Evolutionary conservation across 2,329 filamentous ascomycete species (phyloP).

Genomic region (Xylariaceae sp.): DNA sequence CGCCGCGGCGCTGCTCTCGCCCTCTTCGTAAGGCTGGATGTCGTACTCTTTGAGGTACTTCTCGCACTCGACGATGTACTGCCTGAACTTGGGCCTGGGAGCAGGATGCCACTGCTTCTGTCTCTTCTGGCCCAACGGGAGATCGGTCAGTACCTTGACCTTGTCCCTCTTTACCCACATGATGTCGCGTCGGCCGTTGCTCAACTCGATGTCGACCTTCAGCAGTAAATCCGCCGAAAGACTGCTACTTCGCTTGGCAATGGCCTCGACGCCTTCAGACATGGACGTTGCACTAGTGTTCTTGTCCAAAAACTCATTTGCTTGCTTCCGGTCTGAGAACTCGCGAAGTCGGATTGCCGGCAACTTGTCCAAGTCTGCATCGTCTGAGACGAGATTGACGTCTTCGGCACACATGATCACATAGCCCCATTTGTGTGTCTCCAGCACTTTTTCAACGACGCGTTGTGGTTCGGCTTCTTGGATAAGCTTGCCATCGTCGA

Average conservation of each 20-base stretch:
- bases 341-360: neutral
- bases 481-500: neutral
- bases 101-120: slow-evolving; percentile 15
- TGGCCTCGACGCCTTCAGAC: slow-evolving; percentile 9
- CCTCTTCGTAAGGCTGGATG: neutral
- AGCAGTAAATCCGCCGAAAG: slow-evolving; percentile 14
- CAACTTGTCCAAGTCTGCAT: neutral
- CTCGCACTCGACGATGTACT: slow-evolving; percentile 23
- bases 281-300: slow-evolving; percentile 6
- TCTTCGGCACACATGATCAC: slow-evolving; percentile 7
- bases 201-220: slow-evolving; percentile 15
- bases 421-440: slow-evolving; percentile 9
- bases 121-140: slow-evolving; percentile 1
- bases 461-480: neutral
- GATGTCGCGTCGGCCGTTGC: slow-evolving; percentile 13
- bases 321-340: slow-evolving; percentile 16
- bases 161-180: slow-evolving; percentile 20
- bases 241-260: slow-evolving; percentile 10
- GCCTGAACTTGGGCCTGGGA: slow-evolving; percentile 12
- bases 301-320: slow-evolving; percentile 19
- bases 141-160: slow-evolving; percentile 5
- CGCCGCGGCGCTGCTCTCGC: neutral
- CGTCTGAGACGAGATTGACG: neutral
- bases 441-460: slow-evolving; percentile 1
- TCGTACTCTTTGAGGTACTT: slow-evolving; percentile 7